Conservation (phyloP, 768 basidiomycete species). For the Coprinopsis strossmayeri region DNA sequence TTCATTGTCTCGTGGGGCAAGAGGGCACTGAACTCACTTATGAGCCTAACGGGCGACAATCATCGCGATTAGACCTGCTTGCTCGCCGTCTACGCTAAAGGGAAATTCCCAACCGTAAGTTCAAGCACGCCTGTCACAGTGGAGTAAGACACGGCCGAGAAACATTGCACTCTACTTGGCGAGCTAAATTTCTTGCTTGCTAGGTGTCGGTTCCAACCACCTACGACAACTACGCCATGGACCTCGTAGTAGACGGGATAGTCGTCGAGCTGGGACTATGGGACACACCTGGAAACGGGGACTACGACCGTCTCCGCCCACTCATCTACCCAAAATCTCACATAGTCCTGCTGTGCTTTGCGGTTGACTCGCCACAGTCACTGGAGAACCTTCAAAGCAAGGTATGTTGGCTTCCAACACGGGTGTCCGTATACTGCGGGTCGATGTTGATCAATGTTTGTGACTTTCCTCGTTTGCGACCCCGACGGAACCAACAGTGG, state of each 20-base stretch:
- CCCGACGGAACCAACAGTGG: no score
- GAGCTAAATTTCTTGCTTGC: background rate
- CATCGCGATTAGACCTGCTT: slow-evolving; percentile 62
- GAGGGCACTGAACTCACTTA: no score
- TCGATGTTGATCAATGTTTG: no score
- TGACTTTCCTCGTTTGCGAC: no score
- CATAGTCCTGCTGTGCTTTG: slow-evolving; percentile 80
- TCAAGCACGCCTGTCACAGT: background rate
- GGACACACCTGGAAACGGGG: slow-evolving; percentile 81
- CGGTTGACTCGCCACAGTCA: slow-evolving; percentile 68
- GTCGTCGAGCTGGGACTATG: background rate
- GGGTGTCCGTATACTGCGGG: no score
- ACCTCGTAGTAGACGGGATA: background rate
- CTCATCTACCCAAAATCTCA: slow-evolving; percentile 79
- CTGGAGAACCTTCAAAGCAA: slow-evolving; percentile 78
- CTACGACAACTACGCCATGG: background rate
- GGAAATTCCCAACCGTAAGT: slow-evolving; percentile 88
- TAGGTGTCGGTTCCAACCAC: background rate
- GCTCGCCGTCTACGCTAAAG: slow-evolving; percentile 94
- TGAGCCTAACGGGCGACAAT: background rate
- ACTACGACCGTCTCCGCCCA: slow-evolving; percentile 77
- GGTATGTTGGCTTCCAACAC: no score
- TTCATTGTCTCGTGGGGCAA: background rate
- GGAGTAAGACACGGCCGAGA: no score
- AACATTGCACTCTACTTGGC: background rate